Base-by-base conservation (phyloP, 176 grass and related monocot genomes). In the Guadua angustifolia region DNA sequence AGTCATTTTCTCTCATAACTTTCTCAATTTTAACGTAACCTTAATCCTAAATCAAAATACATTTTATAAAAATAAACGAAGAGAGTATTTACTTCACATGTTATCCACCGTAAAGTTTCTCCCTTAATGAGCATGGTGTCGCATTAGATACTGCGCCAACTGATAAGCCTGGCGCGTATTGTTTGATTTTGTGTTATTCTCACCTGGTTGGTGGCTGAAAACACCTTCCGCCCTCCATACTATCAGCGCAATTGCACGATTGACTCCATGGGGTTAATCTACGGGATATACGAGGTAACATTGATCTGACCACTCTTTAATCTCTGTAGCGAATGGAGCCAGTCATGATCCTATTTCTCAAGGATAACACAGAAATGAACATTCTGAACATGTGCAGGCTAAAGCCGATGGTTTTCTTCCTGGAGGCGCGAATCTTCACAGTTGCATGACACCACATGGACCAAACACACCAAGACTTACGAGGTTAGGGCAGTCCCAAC, bases 171-270 rank as follows among this genome's bases (percentile, higher is more conserved):
- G 93, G 95, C 33, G 93, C 2, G 95, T 93, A 4, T 38, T 98
- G 43, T 93, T 98, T 83, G 95, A 98, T 87, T 98, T 98, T 29
- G 95, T 98, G 51, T 83, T 95, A 76, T 98, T 98, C 79, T 91
- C 95, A 35, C 92, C 93, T 98, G 95, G 95, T 43, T 95, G 76
- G 95, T 95, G 35, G 95, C 93, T 38, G 95, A 98, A 35, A 91
- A 98, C 57, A 98, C 95, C 15, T 98, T 98, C 80, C 79, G 93
- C 0, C 95, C 95, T 46, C 95, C 95, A 3, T 94, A 98, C 76
- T 98, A 95, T 49, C 95, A 98, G 18, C 88, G 93, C 39, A 98
- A 98, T 80, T 98, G 93, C 86, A 98, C 95, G 95, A 98, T 83
- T 16, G 91, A 98, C 78, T 98, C 94, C 71, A 98, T 95, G 95